Evolutionary conservation across 345 rosid species (phyloP).

Genomic region (Eucalyptus microcorys): DNA sequence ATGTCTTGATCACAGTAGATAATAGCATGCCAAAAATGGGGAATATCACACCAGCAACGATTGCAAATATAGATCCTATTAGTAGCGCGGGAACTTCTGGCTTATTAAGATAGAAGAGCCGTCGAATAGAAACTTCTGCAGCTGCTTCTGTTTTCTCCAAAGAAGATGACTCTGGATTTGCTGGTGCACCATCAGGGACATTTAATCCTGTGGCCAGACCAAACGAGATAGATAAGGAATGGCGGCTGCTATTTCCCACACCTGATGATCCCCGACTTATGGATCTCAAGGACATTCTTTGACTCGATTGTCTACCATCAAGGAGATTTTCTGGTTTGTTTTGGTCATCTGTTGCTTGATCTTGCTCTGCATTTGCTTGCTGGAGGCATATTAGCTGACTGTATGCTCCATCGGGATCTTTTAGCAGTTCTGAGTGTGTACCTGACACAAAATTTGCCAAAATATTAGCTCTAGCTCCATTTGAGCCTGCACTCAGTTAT

Average conservation of each 20-base stretch:
- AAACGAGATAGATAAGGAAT: constrained; percentile 41
- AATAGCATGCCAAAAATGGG: constrained; percentile 51
- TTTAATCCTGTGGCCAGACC: constrained; percentile 38
- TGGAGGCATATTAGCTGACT: constrained; percentile 71
- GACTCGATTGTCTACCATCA: constrained; percentile 10
- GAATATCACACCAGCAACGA: constrained; percentile 37
- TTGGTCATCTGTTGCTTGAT: constrained; percentile 20
- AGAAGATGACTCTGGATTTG: constrained; percentile 13
- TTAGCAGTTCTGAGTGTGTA: constrained; percentile 46
- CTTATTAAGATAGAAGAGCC: constrained; percentile 65
- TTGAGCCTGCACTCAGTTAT: neutral
- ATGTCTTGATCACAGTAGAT: constrained; percentile 39
- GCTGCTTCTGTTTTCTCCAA: neutral
- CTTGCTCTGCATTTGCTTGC: constrained; percentile 33
- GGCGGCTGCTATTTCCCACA: constrained; percentile 42
- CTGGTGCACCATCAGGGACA: constrained; percentile 8
- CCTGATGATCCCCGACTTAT: constrained; percentile 47
- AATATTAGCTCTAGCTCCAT: neutral
- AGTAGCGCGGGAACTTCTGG: constrained; percentile 67
- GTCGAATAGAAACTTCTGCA: constrained; percentile 32
- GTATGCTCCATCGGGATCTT: constrained; percentile 69
- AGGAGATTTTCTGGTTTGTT: neutral
- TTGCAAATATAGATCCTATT: constrained; percentile 42
- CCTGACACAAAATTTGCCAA: constrained; percentile 16
- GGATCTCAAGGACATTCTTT: constrained; percentile 24